Base-by-base conservation (phyloP, 2,329 filamentous ascomycete species). In the Fusarium albidum region DNA sequence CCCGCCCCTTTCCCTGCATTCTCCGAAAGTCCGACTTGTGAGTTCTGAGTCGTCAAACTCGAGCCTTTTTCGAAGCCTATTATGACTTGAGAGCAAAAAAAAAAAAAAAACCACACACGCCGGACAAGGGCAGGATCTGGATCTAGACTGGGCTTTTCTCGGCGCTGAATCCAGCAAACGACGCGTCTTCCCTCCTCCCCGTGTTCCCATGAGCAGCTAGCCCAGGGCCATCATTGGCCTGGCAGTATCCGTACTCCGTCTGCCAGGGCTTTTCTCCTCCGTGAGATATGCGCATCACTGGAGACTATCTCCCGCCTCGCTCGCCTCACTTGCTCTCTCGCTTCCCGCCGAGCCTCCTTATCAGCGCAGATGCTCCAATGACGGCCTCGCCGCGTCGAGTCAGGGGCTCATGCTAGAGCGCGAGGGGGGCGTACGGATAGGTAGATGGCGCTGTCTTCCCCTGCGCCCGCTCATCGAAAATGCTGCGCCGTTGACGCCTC, bases 171-270 rank as follows among this genome's bases (percentile, higher is more conserved):
- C 48, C 48, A 55, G 46, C 60, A 59, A 62, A 58, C 50, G 39
- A 56, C 34, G 29, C 28, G 17, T 46, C 54, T 49, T 40, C 50
- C 39, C 54, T 55, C 32, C 29, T 47, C 49, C 53, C 33, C 59
- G 41, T 65, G 57, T 45, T 52, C 52, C 50, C 63, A 64, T 64
- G 60, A 61, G 61, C 45, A 46, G 42, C 28, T 38, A 13, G 8
- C 32, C 41, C 42, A 47, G 38, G 32, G 32, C 21, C 32, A 44
- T 35, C 27, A 66, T 66, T 66, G 63, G 64, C 52, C 33, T 61
- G 44, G 7, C 34, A 48, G 40, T 49, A 21, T n/a, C n/a, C n/a
- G n/a, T n/a, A n/a, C n/a, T n/a, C n/a, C n/a, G n/a, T n/a, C 41
- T 37, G 39, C 33, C n/a, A 7, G 21, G 21, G 21, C 34, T 27